phyloP scores from a whole-genome alignment of 2,329 filamentous ascomycete genomes.

The Paraconiothyrium brasiliense region DNA sequence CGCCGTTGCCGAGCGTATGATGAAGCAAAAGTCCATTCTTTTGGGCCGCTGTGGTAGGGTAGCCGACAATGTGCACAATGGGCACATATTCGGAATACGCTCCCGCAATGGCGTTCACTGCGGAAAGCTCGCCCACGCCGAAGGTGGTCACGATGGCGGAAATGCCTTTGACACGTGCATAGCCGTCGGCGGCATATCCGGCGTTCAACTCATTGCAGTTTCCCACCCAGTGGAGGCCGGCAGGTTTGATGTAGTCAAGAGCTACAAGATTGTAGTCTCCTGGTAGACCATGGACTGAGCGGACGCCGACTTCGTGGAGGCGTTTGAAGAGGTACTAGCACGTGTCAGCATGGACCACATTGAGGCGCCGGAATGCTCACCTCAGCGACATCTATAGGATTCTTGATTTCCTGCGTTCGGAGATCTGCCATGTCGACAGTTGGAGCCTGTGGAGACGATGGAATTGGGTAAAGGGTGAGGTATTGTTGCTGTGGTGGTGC shows the following conservation, averaged over 20 bases:
- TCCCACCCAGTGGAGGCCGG: slow-evolving; percentile 66
- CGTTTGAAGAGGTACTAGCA: slow-evolving; percentile 51
- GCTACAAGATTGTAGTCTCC: slow-evolving; percentile 58
- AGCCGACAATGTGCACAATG: slow-evolving; percentile 59
- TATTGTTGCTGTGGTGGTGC: slow-evolving; percentile 11
- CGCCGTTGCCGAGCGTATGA: slow-evolving; percentile 63
- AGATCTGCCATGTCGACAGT: slow-evolving; percentile 50
- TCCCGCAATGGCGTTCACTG: slow-evolving; percentile 59
- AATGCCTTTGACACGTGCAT: slow-evolving; percentile 58
- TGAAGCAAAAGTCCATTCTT: slow-evolving; percentile 55
- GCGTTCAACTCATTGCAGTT: slow-evolving; percentile 71
- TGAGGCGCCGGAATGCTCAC: slow-evolving; percentile 26
- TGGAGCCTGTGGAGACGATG: slow-evolving; percentile 1
- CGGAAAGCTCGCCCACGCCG: slow-evolving; percentile 59
- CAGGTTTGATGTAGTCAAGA: slow-evolving; percentile 66
- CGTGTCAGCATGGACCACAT: slow-evolving; percentile 8
- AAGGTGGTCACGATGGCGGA: slow-evolving; percentile 59
- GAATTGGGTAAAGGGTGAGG: slow-evolving; percentile 15
- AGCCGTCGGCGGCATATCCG: slow-evolving; percentile 59
- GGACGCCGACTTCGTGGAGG: slow-evolving; percentile 55
- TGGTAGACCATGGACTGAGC: slow-evolving; percentile 58
- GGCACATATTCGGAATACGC: slow-evolving; percentile 59
- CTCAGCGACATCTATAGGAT: slow-evolving; percentile 67
- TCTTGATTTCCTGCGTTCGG: slow-evolving; percentile 53
- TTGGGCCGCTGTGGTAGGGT: slow-evolving; percentile 53